Conservation (phyloP, 208 protist species). For the Blastocrithidia nonstop region DNA sequence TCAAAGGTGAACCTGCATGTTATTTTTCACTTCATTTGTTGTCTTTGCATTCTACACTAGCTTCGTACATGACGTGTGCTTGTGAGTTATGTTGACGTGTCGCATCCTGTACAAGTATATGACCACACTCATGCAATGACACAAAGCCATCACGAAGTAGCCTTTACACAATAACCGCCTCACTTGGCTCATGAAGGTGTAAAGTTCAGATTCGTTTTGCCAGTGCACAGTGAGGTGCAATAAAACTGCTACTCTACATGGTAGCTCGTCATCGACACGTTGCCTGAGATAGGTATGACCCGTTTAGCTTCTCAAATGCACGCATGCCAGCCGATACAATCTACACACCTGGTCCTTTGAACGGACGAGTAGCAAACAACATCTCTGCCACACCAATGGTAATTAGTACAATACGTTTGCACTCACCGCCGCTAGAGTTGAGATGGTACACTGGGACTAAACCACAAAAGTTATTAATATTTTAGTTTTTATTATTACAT, state of each 20-base stretch:
- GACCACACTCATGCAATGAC: constrained; percentile 53
- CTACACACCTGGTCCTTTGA: constrained; percentile 85
- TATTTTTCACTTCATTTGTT: no score
- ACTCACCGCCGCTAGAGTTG: constrained; percentile 58
- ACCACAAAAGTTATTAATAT: constrained; percentile 7
- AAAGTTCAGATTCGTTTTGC: constrained; percentile 46
- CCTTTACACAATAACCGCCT: constrained; percentile 26
- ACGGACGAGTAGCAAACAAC: constrained; percentile 55
- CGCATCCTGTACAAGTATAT: constrained; percentile 17
- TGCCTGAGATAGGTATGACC: constrained; percentile 42
- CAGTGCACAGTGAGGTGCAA: constrained; percentile 35
- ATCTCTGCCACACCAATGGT: constrained; percentile 44
- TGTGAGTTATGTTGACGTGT: neutral
- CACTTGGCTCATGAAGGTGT: constrained; percentile 14
- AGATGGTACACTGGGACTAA: constrained; percentile 74
- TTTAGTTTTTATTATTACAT: constrained; percentile 1
- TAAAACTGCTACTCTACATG: constrained; percentile 60
- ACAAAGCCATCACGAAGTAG: constrained; percentile 63
- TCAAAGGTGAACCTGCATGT: no score
- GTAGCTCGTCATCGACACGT: constrained; percentile 74
- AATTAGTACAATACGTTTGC: constrained; percentile 68
- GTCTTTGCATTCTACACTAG: no score
- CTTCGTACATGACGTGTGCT: neutral
- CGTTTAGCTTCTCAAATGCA: constrained; percentile 77
- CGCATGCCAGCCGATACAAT: constrained; percentile 65